Percentiles rank a stretch among this genome's conserved stretches.
Evolutionary conservation across 768 basidiomycete species (phyloP).

Genomic region (Boletus rubroflammeus): DNA sequence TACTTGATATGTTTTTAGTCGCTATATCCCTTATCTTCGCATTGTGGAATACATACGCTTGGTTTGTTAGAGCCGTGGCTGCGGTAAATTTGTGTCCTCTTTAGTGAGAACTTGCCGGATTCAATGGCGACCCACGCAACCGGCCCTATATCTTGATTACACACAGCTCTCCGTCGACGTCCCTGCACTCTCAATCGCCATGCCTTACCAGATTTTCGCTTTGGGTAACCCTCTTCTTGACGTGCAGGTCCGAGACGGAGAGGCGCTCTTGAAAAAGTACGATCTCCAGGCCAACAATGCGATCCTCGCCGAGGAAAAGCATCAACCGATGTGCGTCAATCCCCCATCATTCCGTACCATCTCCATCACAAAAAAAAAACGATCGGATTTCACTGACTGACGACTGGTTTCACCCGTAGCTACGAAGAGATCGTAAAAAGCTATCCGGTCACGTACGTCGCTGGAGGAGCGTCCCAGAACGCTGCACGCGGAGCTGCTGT

Average conservation of each 20-base stretch:
- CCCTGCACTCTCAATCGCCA: slow-evolving; percentile 30
- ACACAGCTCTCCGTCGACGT: slow-evolving; percentile 13
- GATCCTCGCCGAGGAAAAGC: slow-evolving; percentile 88
- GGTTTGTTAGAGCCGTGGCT: not conserved
- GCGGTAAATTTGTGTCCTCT: not conserved
- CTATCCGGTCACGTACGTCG: slow-evolving; percentile 82
- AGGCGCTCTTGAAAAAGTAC: slow-evolving; percentile 85
- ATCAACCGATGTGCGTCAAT: slow-evolving; percentile 65
- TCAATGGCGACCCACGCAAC: not conserved
- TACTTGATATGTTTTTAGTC: slow-evolving; percentile 1
- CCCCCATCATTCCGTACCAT: not conserved
- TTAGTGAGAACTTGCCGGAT: not conserved
- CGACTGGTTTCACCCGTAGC: slow-evolving; percentile 37
- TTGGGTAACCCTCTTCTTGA: slow-evolving; percentile 96
- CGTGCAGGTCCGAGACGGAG: slow-evolving; percentile 87
- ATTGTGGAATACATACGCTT: not conserved
- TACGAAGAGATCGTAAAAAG: slow-evolving; percentile 85
- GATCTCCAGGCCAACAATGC: slow-evolving; percentile 91
- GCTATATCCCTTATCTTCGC: not conserved
- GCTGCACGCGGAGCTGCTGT: slow-evolving; percentile 95
- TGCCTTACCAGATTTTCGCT: slow-evolving; percentile 72
- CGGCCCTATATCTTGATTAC: not conserved
- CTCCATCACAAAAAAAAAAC: not conserved
- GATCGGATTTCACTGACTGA: not conserved
- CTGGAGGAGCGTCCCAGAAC: slow-evolving; percentile 96